Percentiles rank a stretch among this genome's conserved stretches.
Conservation (phyloP, 345 rosid genomes). For the Populus ilicifolia region DNA sequence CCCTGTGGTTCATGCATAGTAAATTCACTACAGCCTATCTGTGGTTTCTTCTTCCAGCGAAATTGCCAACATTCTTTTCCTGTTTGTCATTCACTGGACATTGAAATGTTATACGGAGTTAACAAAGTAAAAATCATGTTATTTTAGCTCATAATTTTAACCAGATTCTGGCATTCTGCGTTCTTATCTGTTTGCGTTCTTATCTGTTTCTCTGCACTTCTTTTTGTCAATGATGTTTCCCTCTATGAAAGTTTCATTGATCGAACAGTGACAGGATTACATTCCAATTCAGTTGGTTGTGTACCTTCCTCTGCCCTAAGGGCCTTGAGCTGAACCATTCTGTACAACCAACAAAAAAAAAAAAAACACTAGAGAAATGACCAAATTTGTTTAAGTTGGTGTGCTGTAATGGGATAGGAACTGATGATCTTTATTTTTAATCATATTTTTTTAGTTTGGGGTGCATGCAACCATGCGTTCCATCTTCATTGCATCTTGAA, state of each 20-base stretch:
- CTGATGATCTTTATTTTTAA: background rate
- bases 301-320: background rate
- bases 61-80: background rate
- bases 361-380: background rate
- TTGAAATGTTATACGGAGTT: background rate
- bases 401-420: background rate
- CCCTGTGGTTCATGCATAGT: background rate
- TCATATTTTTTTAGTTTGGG: slow-evolving; percentile 25
- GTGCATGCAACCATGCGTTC: slow-evolving; percentile 40
- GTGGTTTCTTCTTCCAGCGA: background rate
- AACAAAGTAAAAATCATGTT: too few species aligned
- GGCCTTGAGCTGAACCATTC: background rate
- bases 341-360: background rate
- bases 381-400: background rate
- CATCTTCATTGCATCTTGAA: slow-evolving; percentile 95
- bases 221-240: background rate
- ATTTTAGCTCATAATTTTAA: too few species aligned
- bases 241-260: background rate
- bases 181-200: background rate
- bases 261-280: too few species aligned
- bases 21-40: too few species aligned
- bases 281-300: background rate
- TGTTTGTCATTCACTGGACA: background rate
- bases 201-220: background rate
- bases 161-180: background rate